Conservation (phyloP, 1,284 basidiomycete species). For the Malassezia pachydermatis region DNA sequence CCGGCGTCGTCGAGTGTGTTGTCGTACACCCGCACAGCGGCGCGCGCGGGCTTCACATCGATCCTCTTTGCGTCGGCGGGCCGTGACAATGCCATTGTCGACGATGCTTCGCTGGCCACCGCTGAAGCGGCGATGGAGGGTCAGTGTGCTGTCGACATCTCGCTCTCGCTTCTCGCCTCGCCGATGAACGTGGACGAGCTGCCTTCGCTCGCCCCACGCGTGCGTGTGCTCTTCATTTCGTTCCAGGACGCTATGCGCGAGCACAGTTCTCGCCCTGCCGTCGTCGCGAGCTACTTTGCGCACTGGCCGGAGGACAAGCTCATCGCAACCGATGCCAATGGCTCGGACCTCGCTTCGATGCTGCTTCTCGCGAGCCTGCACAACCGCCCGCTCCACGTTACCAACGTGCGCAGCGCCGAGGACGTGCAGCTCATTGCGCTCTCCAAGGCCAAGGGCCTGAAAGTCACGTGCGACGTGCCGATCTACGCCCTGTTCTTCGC, state of each 20-base stretch:
- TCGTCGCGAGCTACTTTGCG: conserved; percentile 74
- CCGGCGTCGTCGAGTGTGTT: conserved; percentile 51
- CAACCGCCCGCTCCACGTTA: conserved; percentile 78
- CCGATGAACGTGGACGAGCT: conserved; percentile 27
- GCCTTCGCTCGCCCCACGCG: conserved; percentile 30
- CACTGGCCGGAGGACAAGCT: conserved; percentile 84
- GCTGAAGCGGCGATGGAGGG: conserved; percentile 40
- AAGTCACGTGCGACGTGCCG: conserved; percentile 92
- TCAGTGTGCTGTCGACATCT: conserved; percentile 38
- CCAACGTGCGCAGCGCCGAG: conserved; percentile 77
- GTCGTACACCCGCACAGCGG: conserved; percentile 10
- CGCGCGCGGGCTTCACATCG: conserved; percentile 36
- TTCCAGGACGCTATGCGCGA: conserved; percentile 31
- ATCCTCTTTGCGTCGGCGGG: conserved; percentile 27
- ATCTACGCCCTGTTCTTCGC: conserved; percentile 87
- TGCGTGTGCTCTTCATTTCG: conserved; percentile 37
- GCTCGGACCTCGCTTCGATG: conserved; percentile 83
- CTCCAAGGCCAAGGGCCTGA: conserved; percentile 84
- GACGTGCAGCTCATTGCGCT: conserved; percentile 84
- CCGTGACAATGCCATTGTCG: conserved; percentile 18
- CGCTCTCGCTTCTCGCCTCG: conserved; percentile 37
- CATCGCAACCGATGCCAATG: conserved; percentile 84
- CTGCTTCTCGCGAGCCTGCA: conserved; percentile 85
- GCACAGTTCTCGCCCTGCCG: conserved; percentile 39
- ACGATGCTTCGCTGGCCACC: conserved; percentile 26